Evolutionary conservation across 176 grass and related monocot species (phyloP).

Genomic region (Triticum urartu): DNA sequence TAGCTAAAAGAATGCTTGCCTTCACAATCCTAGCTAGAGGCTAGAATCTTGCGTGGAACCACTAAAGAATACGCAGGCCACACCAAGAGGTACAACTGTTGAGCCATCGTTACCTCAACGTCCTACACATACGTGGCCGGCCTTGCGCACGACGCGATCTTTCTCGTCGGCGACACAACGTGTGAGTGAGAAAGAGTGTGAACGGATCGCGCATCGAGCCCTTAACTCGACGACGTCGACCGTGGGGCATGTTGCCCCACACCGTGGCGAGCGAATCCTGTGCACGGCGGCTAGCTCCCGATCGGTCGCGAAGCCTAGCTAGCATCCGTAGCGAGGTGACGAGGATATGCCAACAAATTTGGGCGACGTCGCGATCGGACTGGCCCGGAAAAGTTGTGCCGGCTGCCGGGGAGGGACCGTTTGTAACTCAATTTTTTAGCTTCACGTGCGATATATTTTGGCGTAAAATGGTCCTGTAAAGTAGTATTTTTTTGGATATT

Average conservation of each 20-base stretch:
- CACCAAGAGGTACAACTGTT: not conserved
- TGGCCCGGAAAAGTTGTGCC: not conserved
- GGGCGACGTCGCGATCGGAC: not conserved
- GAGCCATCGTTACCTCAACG: not conserved
- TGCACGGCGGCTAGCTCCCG: not conserved
- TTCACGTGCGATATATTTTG: no score
- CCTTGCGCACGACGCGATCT: no score
- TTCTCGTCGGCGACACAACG: no score
- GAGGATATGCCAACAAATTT: conserved; percentile 9
- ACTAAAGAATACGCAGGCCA: not conserved
- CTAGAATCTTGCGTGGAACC: no score
- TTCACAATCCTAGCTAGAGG: no score
- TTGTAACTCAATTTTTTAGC: not conserved
- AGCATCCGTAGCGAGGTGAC: not conserved
- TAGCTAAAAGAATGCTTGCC: no score
- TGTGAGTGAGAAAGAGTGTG: not conserved
- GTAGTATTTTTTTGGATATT: no score
- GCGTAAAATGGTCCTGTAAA: no score
- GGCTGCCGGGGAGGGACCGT: not conserved
- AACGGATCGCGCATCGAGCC: not conserved
- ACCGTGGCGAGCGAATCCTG: no score
- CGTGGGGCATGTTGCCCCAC: not conserved
- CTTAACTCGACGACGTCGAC: conserved; percentile 33
- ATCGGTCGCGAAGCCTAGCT: not conserved
- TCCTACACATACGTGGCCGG: no score